Evolutionary conservation across 352 stramenopile genomes (phyloP), one percentile per base, ranked within the genome.

Genomic region (Pythium volutum): DNA sequence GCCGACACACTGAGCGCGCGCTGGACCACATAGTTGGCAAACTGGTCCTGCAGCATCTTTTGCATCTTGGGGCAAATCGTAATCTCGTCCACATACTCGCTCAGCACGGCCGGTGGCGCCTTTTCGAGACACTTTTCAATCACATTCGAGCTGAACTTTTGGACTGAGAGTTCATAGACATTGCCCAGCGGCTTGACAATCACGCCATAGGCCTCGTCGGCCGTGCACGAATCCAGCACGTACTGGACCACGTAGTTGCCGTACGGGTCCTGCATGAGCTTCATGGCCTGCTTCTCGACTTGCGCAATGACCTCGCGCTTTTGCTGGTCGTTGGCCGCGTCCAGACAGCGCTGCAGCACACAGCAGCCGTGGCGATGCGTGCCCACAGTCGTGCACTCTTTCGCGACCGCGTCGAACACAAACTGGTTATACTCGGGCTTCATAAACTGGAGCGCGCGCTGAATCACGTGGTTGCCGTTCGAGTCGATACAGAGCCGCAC

Each of bases 91-190:
- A 92, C 76, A 73, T 91, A 92, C 52, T 80, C 76, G 68, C 87
- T 76, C 9, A 81, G 79, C 58, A 94, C 75, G 50, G 73, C 71
- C 59, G 88, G 78, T 2, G 85, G 82, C 1, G 93, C 97, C 59
- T 98, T 95, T 73, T 98, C 93, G 27, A 99, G 77, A 63, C 96
- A 99, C 74, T 99, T 99, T 66, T 99, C 97, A 73, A 99, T 98
- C 33, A 99, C 97, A 71, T 99, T 99, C 47, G 93, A 98, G 58
- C 89, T 98, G 66, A 99, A 99, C 68, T 99, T 99, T 69, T 99
- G 97, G 60, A 98, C 93, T 51, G 96, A 98, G 4, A 99, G 85
- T 54, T 98, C 79, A 60, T 89, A 91, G 18, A 99, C 91, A 63
- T 97, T 93, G 59, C 96, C 95, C 52, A 94, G 58, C 45, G 81